These are phyloP conservation scores for Verticillium zaregamsianum DNA, from an alignment of 2,329 filamentous ascomycete species.

Conservation along the genomic window DNA sequence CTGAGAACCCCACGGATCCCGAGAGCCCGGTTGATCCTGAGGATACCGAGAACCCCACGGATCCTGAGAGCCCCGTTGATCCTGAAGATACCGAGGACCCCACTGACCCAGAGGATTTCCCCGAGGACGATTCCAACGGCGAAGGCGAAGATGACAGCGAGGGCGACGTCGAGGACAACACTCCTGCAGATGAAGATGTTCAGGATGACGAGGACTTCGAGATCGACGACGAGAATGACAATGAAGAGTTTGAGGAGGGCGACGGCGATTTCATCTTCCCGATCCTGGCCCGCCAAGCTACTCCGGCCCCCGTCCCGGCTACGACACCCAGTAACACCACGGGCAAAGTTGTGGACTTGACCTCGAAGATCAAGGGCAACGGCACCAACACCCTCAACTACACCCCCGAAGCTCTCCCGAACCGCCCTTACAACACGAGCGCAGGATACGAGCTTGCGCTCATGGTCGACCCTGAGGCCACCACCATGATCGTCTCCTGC, in stretches of 20 bases:
- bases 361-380: slow-evolving; percentile 1
- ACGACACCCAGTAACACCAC: background rate
- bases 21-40: background rate
- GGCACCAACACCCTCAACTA: slow-evolving; percentile 4
- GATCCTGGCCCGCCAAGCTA: background rate
- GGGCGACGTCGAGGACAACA: background rate
- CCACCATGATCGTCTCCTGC: slow-evolving; percentile 23
- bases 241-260: background rate
- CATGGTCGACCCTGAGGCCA: slow-evolving; percentile 13
- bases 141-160: background rate
- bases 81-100: background rate
- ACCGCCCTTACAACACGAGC: slow-evolving; percentile 14
- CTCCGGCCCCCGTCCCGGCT: background rate
- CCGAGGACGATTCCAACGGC: background rate
- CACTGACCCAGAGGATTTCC: background rate
- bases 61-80: background rate
- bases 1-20: background rate
- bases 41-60: too few species aligned
- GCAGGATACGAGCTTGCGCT: slow-evolving; percentile 16
- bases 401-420: background rate
- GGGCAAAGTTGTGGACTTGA: slow-evolving; percentile 1
- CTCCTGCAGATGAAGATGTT: background rate
- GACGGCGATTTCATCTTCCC: background rate
- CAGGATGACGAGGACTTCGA: background rate
- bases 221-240: background rate